Evolutionary conservation across 371 early-diverging fungal species (phyloP).

Genomic region (Zychaea mexicana): DNA sequence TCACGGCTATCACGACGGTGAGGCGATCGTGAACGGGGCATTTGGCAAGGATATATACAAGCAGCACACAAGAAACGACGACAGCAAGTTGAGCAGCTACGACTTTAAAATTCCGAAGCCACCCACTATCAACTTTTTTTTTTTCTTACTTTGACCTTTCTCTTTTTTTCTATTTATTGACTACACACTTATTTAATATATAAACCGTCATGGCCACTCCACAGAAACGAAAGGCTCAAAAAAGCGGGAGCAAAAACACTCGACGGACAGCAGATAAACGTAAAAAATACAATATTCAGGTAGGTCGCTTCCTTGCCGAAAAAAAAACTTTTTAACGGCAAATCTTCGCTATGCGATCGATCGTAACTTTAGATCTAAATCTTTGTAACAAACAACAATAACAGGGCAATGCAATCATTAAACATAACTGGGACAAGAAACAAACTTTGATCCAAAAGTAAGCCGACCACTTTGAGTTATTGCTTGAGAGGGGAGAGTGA

Average conservation of each 20-base stretch:
- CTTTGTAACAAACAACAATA: background rate
- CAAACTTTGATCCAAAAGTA: slow-evolving; percentile 80
- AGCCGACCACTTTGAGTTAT: background rate
- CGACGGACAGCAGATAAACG: slow-evolving; percentile 57
- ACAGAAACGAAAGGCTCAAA: slow-evolving; percentile 38
- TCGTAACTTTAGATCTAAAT: background rate
- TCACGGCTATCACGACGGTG: slow-evolving; percentile 21
- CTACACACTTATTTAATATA: slow-evolving; percentile 84
- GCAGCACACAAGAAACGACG: background rate
- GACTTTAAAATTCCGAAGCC: no score
- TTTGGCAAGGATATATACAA: no score
- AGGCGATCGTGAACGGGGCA: slow-evolving; percentile 49
- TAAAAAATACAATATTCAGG: slow-evolving; percentile 54
- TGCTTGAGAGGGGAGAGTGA: background rate
- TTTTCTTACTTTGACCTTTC: background rate
- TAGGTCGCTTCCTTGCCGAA: no score
- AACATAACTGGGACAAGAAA: slow-evolving; percentile 75
- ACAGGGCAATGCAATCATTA: slow-evolving; percentile 63
- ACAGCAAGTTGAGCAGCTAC: no score
- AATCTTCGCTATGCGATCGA: no score
- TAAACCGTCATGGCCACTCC: slow-evolving; percentile 41
- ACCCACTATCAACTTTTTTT: no score
- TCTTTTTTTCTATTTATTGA: background rate
- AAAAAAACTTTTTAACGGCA: no score
- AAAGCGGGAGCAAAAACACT: slow-evolving; percentile 43